Evolutionary conservation across 2,329 filamentous ascomycete species (phyloP).

Genomic region (Stylonectria norvegica): DNA sequence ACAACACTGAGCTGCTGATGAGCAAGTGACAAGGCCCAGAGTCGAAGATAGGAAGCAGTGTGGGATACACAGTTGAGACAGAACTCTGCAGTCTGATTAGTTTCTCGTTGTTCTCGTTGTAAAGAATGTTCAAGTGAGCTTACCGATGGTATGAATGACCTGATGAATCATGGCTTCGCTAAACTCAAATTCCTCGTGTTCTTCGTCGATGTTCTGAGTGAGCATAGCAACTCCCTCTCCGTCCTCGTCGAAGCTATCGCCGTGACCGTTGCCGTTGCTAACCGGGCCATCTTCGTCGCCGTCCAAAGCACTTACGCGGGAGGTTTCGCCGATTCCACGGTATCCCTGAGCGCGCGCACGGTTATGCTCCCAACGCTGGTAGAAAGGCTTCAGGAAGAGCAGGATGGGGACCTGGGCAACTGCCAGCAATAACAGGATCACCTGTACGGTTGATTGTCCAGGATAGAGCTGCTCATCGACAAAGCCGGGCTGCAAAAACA

Average conservation of each 20-base stretch:
- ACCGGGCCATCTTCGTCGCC: conserved; percentile 69
- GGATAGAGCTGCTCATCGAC: conserved; percentile 71
- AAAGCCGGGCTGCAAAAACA: conserved; percentile 88
- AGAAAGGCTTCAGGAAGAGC: conserved; percentile 93
- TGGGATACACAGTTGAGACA: conserved; percentile 99
- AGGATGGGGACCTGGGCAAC: conserved; percentile 84
- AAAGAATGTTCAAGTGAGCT: conserved; percentile 32
- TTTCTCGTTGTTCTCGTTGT: background rate
- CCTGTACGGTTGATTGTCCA: conserved; percentile 73
- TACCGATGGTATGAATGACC: conserved; percentile 97
- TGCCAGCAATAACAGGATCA: conserved; percentile 75
- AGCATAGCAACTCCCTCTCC: conserved; percentile 85
- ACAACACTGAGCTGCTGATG: conserved; percentile 97
- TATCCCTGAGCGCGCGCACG: conserved; percentile 83
- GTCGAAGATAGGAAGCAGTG: conserved; percentile 95
- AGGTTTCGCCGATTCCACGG: conserved; percentile 85
- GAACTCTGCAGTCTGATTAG: conserved; percentile 65
- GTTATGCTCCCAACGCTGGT: conserved; percentile 92
- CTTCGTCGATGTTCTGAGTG: conserved; percentile 77
- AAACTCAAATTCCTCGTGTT: conserved; percentile 97
- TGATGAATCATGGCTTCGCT: conserved; percentile 98
- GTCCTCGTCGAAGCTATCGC: conserved; percentile 59
- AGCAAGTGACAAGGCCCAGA: conserved; percentile 94
- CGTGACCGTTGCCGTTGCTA: conserved; percentile 56
- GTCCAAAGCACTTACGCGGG: conserved; percentile 83